Evolutionary conservation across 2,329 filamentous ascomycete species (phyloP).

Genomic region (Tolypocladium pustulatum): DNA sequence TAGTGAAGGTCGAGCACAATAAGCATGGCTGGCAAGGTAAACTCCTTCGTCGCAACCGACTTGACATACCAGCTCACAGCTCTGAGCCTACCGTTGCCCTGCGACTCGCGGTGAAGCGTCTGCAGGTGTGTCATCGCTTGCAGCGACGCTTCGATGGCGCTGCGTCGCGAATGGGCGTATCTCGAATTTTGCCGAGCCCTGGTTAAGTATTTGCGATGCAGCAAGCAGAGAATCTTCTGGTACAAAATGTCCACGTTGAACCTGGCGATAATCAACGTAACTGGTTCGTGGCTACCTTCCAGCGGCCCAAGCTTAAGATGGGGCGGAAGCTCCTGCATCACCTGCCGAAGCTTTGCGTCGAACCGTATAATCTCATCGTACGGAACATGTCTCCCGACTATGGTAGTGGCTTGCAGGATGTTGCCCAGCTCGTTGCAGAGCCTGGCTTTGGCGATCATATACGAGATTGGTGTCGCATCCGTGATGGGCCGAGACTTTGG

Average conservation of each 20-base stretch:
- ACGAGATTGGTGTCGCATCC: conserved; percentile 67
- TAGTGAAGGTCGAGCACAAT: conserved; percentile 75
- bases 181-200: conserved; percentile 67
- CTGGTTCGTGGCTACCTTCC: conserved; percentile 67
- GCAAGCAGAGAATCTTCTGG: conserved; percentile 77
- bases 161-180: conserved; percentile 74
- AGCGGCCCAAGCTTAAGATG: conserved; percentile 68
- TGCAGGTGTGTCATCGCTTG: conserved; percentile 69
- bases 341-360: conserved; percentile 49
- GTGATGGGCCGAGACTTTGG: conserved; percentile 56
- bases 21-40: conserved; percentile 76
- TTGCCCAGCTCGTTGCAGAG: conserved; percentile 59
- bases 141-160: conserved; percentile 79
- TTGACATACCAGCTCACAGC: conserved; percentile 70
- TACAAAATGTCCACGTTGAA: conserved; percentile 79
- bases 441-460: conserved; percentile 65
- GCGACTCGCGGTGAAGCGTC: conserved; percentile 64
- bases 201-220: conserved; percentile 81
- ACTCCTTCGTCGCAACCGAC: conserved; percentile 73
- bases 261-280: conserved; percentile 76
- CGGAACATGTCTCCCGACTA: conserved; percentile 41
- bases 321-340: conserved; percentile 61
- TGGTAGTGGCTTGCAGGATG: conserved; percentile 56
- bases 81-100: conserved; percentile 59
- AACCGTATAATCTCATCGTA: conserved; percentile 57